Conservation (phyloP, 1,284 basidiomycete species). For the Ceratobasidium sp. region DNA sequence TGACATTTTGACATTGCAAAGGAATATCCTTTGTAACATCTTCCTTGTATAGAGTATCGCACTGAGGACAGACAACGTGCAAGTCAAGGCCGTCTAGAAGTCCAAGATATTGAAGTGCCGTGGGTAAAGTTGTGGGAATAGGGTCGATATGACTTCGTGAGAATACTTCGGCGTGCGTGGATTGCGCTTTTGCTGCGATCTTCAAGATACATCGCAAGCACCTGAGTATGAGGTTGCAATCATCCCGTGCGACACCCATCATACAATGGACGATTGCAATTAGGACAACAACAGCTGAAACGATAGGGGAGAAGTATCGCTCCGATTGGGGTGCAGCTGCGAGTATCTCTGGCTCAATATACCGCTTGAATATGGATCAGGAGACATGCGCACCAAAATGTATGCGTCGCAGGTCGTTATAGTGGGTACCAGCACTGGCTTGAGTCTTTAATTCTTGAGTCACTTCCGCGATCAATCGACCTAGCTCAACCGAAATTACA, state of each 20-base stretch:
- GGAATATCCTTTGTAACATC: not conserved
- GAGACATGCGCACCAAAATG: not conserved
- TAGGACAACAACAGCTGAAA: not conserved
- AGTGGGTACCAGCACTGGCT: not conserved
- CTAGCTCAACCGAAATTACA: not conserved
- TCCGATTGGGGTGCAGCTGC: not conserved
- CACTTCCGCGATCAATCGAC: not conserved
- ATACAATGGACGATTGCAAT: constrained; percentile 7
- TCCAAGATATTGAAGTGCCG: not conserved
- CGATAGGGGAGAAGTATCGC: not conserved
- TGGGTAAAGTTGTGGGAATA: not conserved
- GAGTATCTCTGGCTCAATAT: no score
- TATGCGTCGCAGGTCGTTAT: not conserved
- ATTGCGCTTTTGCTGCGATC: not conserved
- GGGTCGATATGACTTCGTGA: not conserved
- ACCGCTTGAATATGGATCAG: not conserved
- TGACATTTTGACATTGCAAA: not conserved
- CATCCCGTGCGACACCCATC: constrained; percentile 17
- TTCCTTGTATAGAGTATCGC: constrained; percentile 2
- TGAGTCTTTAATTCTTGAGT: not conserved
- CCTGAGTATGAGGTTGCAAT: constrained; percentile 1
- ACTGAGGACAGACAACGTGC: not conserved
- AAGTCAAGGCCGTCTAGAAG: not conserved
- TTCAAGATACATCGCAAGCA: not conserved
- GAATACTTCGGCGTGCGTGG: not conserved